A percentile compares a stretch with the other conserved stretches of the same genome.
Evolutionary conservation across 352 stramenopile genomes (phyloP).

Genomic region (Phytophthora sojae): DNA sequence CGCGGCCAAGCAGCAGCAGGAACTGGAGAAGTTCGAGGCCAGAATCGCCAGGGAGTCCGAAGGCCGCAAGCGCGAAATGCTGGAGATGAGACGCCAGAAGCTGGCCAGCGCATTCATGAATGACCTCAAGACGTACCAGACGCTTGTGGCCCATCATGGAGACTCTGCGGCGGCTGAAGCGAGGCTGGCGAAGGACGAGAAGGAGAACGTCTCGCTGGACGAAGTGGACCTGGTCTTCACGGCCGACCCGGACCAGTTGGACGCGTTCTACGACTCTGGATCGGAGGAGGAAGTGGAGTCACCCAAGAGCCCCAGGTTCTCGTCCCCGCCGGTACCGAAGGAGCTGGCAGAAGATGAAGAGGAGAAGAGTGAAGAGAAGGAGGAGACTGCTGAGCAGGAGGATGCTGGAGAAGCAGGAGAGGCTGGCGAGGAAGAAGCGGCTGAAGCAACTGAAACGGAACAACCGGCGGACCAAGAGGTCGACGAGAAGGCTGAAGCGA

Average conservation of each 20-base stretch:
- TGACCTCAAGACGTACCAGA: slow-evolving; percentile 85
- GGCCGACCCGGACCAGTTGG: slow-evolving; percentile 61
- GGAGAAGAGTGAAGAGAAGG: slow-evolving; percentile 33
- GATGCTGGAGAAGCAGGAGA: neutral
- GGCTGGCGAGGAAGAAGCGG: neutral
- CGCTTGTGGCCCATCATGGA: slow-evolving; percentile 67
- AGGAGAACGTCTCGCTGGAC: slow-evolving; percentile 62
- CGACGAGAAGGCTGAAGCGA: neutral
- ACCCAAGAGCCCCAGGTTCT: slow-evolving; percentile 19
- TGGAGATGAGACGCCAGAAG: slow-evolving; percentile 63
- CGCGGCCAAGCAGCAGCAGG: slow-evolving; percentile 68
- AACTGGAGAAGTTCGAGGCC: slow-evolving; percentile 78
- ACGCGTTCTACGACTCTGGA: slow-evolving; percentile 82
- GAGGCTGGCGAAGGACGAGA: slow-evolving; percentile 1
- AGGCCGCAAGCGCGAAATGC: slow-evolving; percentile 57
- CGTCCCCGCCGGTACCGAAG: slow-evolving; percentile 12
- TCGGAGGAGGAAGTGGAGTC: slow-evolving; percentile 46
- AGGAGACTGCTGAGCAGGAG: neutral
- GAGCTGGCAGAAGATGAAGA: slow-evolving; percentile 44
- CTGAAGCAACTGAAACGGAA: neutral
- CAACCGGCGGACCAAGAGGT: neutral
- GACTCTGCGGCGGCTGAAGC: slow-evolving; percentile 24
- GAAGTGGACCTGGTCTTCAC: slow-evolving; percentile 77
- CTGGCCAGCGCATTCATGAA: slow-evolving; percentile 75
- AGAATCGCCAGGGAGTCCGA: slow-evolving; percentile 74